Evolutionary conservation across 139 green algal genomes (phyloP), one percentile per base, ranked within the genome.

Genomic region (Edaphochlamys debaryana): DNA sequence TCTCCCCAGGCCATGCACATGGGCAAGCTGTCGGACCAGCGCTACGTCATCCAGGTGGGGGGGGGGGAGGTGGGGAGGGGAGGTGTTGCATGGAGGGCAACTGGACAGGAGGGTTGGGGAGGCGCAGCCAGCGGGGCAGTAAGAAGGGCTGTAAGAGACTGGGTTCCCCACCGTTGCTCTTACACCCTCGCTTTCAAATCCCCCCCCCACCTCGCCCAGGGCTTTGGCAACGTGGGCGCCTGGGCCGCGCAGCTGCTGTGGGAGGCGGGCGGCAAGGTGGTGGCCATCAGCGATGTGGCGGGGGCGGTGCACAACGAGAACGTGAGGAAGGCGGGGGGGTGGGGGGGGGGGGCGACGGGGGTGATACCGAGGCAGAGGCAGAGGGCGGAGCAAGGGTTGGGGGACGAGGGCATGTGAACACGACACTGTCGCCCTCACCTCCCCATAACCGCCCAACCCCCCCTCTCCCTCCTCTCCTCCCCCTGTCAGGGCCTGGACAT

Each of bases 161-260:
- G n/a, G n/a, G n/a, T n/a, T n/a, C n/a, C n/a, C n/a, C n/a, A n/a
- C n/a, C n/a, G n/a, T n/a, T n/a, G n/a, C n/a, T n/a, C n/a, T n/a
- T n/a, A n/a, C n/a, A n/a, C n/a, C n/a, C n/a, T n/a, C n/a, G n/a
- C n/a, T n/a, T n/a, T n/a, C n/a, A n/a, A n/a, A n/a, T n/a, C 63
- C 50, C 73, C 36, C 37, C 60, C 50, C 45, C 67, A 58, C 69
- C 36, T 50, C 38, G 17, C 38, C 0, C 91, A 98, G 93, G 96
- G 96, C 42, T 98, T 98, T 93, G 96, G 96, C 82, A 98, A 98
- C 80, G 95, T 98, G 69, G 92, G 91, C 34, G 81, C 89, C 17
- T 93, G 86, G 86, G 89, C 91, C 0, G 90, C 88, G 7, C 84
- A 97, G 67, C 91, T 98, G 80, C 81, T 98, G n/a, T 63, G 87